Evolutionary conservation across 2,329 filamentous ascomycete genomes (phyloP), one percentile per base, ranked within the genome.

Genomic region (Colletotrichum kahawae): DNA sequence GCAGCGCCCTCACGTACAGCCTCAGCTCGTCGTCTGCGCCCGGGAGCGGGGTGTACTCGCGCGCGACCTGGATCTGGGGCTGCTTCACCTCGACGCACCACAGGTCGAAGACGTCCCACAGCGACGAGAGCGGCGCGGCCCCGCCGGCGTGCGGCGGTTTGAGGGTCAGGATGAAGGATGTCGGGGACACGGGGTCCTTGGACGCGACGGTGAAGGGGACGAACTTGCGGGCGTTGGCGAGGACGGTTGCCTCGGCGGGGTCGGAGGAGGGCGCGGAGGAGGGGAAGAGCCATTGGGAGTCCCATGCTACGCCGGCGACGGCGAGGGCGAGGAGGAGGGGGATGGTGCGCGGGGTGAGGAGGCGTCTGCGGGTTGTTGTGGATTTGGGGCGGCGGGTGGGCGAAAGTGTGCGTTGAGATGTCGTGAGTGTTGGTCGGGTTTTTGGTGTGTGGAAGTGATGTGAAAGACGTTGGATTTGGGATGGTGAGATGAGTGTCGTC

Each of bases 81-180:
- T 98, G 97, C 85, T 98, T 98, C 81, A 98, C 92, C 86, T 98
- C 94, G 38, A 98, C 93, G 77, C 93, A 95, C 94, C 95, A 98
- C 56, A 97, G 89, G 6, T 94, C 93, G 71, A 90, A 77, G 76
- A 77, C 27, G 13, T 77, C 78, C 84, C 85, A 84, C 34, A 77
- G 76, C 75, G n/a, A 85, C 65, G 69, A 82, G 82, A 79, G 83
- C 3, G 77, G 79, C 48, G 73, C 48, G 59, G 66, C 24, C 48
- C 72, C 43, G 57, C 65, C 29, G 7, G 82, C 77, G 65, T 82
- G 80, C 6, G 81, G 81, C 14, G 91, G 87, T 31, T 84, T 84
- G 31, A 96, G 83, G 10, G 92, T 93, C 78, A 96, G 90, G 78
- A 96, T 89, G 79, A 94, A 92, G 71, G 91, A 92, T 0, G 92